Evolutionary conservation across 148 eudicot genomes (phyloP).

Genomic region (Rhododendron ovatum): DNA sequence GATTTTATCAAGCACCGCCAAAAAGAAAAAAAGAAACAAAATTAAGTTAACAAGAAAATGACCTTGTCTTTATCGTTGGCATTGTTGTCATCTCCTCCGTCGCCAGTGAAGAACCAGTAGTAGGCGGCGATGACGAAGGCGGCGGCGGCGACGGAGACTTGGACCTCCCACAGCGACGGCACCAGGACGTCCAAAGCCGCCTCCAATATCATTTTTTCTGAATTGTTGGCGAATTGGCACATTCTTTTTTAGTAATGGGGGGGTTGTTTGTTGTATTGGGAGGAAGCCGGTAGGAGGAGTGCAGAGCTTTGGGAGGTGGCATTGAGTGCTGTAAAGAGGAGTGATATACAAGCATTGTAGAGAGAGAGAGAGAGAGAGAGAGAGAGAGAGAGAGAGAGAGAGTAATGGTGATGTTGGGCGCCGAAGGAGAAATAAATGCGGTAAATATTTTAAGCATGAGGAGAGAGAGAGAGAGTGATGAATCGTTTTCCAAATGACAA

Average conservation of each 20-base stretch:
- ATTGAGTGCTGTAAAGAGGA: neutral
- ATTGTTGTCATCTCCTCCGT: neutral
- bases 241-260: neutral
- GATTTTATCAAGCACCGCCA: neutral
- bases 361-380: neutral
- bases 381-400: neutral
- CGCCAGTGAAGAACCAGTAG: slow-evolving; percentile 33
- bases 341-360: neutral
- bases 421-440: neutral
- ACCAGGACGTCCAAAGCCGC: slow-evolving; percentile 30
- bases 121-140: slow-evolving; percentile 38
- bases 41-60: neutral
- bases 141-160: slow-evolving; percentile 41
- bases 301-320: neutral
- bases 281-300: neutral
- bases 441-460: neutral
- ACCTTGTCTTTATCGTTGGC: slow-evolving; percentile 43
- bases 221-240: slow-evolving; percentile 2
- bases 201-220: slow-evolving; percentile 18
- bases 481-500: no score
- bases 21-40: neutral
- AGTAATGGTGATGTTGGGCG: neutral
- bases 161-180: slow-evolving; percentile 60
- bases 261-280: neutral
- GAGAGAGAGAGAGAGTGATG: neutral